Base-by-base conservation (phyloP, 2,329 filamentous ascomycete species). In the Phialemonium atrogriseum region DNA sequence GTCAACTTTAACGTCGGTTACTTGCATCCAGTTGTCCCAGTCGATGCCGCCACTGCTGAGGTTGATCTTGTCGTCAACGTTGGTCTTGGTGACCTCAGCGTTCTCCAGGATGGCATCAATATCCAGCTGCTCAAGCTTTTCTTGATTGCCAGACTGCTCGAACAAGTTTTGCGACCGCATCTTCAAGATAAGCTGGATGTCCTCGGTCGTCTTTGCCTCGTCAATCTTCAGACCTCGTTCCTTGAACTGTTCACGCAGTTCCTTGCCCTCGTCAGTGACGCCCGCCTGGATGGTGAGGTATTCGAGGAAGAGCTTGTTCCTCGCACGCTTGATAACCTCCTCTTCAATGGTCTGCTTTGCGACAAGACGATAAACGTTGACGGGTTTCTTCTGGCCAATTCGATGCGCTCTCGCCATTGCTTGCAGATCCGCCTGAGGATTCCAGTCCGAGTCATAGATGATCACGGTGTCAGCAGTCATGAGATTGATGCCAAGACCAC, bases 101-200 rank as follows among this genome's bases (percentile, higher is more conserved):
- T 95, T 95, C 48, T 91, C 91, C 11, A 98, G 75, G 23, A 98
- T 91, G 7, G 88, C 86, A 52, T 98, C 93, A 45, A 98, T 96
- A 54, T 98, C 91, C 15, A 98, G 78, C 58, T 95, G 87, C 59
- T 98, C 91, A 5, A 98, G 70, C 53, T 94, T 91, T 60, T 89
- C 83, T 58, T 98, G 91, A 52, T 98, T 98, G 37, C 86, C 85
- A 9, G 84, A 91, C 55, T 95, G 89, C 58, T 96, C 89, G 46
- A 98, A 98, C 81, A 98, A 94, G 59, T 91, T 94, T 53, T 95
- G 91, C n/a, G 91, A 94, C 45, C 91, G 83, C 60, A 89, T 87
- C 64, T 96, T 96, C 50, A 98, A 73, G 37, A 98, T 94, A 56
- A 84, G 84, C 40, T 91, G 94, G 43, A 96, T 96, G 50, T 95